Evolutionary conservation across 1,284 basidiomycete genomes (phyloP), one percentile per base, ranked within the genome.

Genomic region (Ustilago loliicola): DNA sequence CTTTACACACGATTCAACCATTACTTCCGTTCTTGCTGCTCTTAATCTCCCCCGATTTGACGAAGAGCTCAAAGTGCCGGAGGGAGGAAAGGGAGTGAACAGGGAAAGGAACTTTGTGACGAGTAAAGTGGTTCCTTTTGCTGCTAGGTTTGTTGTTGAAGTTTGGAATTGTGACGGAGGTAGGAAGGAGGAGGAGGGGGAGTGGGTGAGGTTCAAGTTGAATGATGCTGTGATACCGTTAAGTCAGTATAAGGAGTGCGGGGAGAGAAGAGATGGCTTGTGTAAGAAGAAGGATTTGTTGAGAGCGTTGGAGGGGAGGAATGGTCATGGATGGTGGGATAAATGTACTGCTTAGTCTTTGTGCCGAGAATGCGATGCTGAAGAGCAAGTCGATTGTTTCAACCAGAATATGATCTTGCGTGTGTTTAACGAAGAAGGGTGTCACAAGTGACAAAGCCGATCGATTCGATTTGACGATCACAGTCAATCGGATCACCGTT

Each of bases 1-100:
- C 72, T 86, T 86, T 53, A 82, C 84, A 13, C 85, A 86, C 77
- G 84, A 85, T 55, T 80, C 79, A 8, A 77, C 77, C 52, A 77
- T 85, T 54, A 77, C 80, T 5, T 76, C 76, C 10, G 84, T 85
- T 2, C 54, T 85, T 0, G 80, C 84, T 0, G 68, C 82, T 7
- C 53, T 85, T 40, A 56, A 66, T 2, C 66, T 85, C 13, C 58
- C 61, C 7, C 56, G 81, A 11, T 82, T 85, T 23, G 40, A 60
- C 51, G 67, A 65, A 36, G 10, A 23, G 47, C 53, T 79, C 3
- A 7, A 50, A 10, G 63, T 70, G 13, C 67, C 61, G 1, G 61
- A 75, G 3, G 45, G n/a, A 1, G 68, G 78, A 25, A 74, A 65
- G 3, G 61, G 65, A 1, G 61, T 74, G 19, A 56, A 64, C 27